phyloP scores from a whole-genome alignment of 305 asterid genomes.

The Fraxinus xanthoxyloides region DNA sequence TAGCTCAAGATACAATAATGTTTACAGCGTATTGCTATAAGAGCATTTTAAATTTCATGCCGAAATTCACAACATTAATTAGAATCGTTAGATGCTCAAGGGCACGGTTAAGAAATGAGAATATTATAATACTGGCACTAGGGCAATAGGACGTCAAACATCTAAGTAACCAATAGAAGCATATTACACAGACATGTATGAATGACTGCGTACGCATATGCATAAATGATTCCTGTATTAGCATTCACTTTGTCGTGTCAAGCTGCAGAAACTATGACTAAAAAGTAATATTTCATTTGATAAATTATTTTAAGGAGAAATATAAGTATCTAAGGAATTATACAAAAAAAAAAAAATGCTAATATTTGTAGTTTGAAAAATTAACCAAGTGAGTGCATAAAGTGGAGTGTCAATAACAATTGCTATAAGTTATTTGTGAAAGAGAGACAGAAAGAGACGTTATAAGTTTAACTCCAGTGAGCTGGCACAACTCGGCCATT shows the following conservation, averaged over 20 bases:
- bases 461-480: constrained; percentile 87
- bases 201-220: not conserved
- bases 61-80: not conserved
- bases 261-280: not conserved
- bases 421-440: not conserved
- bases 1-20: not conserved
- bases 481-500: constrained; percentile 93
- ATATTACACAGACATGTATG: not conserved
- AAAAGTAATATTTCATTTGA: not conserved
- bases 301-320: not conserved
- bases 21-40: not conserved
- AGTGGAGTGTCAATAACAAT: not conserved
- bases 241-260: not conserved
- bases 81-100: not conserved
- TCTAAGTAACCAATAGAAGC: not conserved
- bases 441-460: constrained; percentile 56
- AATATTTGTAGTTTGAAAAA: not conserved
- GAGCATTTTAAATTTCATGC: not conserved
- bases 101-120: not conserved
- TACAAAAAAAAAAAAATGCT: not conserved
- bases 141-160: not conserved
- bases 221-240: not conserved
- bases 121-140: not conserved
- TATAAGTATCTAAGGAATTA: not conserved
- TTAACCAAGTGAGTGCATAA: not conserved